Evolutionary conservation across 768 basidiomycete genomes (phyloP), one percentile per base, ranked within the genome.

Genomic region (Astraeus odoratus): DNA sequence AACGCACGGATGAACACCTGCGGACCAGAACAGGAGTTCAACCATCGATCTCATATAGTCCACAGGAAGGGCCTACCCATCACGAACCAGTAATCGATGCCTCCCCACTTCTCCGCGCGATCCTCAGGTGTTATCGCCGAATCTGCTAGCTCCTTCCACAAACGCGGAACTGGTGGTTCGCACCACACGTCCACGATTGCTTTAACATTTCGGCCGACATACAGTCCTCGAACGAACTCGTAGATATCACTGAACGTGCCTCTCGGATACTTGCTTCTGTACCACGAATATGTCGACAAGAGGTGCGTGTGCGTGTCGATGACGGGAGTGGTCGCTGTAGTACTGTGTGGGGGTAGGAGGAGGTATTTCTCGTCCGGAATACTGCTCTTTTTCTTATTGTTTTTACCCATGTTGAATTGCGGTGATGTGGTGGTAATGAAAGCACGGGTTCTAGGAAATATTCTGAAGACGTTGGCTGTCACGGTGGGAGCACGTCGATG

Each of bases 131-230:
- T 71, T 47, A 81, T 23, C 2, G 85, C 84, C 1, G 81, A 78
- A 60, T 88, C 83, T 1, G 88, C 88, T 35, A 86, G 68, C 49
- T 82, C 82, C 53, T 68, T 76, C 86, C 86, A 90, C 1, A 43
- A 48, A 26, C 50, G 66, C 48, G 67, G 67, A 12, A 87, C 78
- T 0, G 88, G 84, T 0, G 83, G 84, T 56, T 91, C 90, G 52
- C 90, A 93, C 83, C 86, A 93, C 2, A 93, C 90, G 52, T 93
- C 90, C 5, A 93, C 79, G 43, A 92, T 72, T 5, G 80, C 74
- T 42, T 77, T 67, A 3, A 90, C 78, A 29, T 73, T 73, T 23
- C 74, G 73, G 8, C 66, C 76, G 1, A 56, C 61, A 54, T 84
- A 87, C 56, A 86, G 58, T 13, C 68, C 80, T 2, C 73, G 71